Evolutionary conservation across 2,329 filamentous ascomycete species (phyloP), one percentile per base, ranked within the genome.

Genomic region (Xylariales sp.): DNA sequence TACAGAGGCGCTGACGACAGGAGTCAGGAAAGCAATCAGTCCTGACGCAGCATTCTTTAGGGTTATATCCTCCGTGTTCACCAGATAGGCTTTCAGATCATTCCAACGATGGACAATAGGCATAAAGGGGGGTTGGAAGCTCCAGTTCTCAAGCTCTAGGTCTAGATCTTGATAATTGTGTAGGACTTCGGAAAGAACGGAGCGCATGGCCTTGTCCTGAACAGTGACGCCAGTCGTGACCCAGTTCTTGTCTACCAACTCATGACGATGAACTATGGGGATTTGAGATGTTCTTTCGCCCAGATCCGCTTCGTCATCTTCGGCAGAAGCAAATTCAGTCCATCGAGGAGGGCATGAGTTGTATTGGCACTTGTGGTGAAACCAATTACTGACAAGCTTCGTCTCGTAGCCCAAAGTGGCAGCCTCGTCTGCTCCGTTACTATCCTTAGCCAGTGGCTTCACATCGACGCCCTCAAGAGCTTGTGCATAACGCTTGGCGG

Each of bases 81-180:
- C 19, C 8, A 40, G 40, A 27, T 43, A 51, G 11, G 33, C 14
- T 29, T 52, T 49, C 18, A 59, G 40, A 4, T 25, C 34, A 6
- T 56, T 51, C 60, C 61, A 63, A 19, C 60, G 55, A 38, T 63
- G 60, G 4, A 63, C 59, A 11, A 65, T 40, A 7, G 59, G 54
- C 43, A 50, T 50, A 46, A 56, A 61, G 1, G 58, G 58, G 2
- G 51, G 46, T 6, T 40, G 18, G 41, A 63, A 63, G 6, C 54
- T 58, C 53, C 57, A 65, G 24, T 52, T 45, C 36, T 52, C 42
- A 4, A 59, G 40, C 13, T 57, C 51, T n/a, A 55, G 43, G 44
- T 63, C 55, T 3, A 62, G 45, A 34, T 59, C 56, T 33, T 57
- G 55, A 38, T 65, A 63, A 13, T 54, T 52, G 33, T 46, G 43